Percentiles rank a stretch among this genome's conserved stretches.
Evolutionary conservation across 108 stramenopile genomes (phyloP).

Genomic region (Epipyxis sp.): DNA sequence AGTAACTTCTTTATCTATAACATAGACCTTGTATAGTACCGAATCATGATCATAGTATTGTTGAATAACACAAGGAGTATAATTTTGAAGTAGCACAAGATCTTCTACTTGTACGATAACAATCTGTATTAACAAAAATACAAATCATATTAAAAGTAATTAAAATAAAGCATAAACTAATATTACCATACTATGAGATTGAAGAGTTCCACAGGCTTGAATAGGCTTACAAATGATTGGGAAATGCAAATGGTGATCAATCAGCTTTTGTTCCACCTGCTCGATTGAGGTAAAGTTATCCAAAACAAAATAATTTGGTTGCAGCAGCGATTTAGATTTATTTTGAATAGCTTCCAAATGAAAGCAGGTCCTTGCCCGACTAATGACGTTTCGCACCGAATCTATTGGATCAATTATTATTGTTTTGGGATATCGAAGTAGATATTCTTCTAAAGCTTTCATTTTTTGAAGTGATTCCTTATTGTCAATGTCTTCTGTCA

Average conservation of each 20-base stretch:
- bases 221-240: conserved; percentile 54
- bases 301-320: conserved; percentile 40
- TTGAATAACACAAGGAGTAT: conserved; percentile 45
- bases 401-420: conserved; percentile 42
- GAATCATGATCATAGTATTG: conserved; percentile 46
- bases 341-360: background rate
- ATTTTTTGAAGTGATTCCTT: conserved; percentile 32
- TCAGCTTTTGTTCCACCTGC: background rate
- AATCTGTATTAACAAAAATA: conserved; percentile 12
- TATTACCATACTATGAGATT: background rate
- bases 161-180: conserved; percentile 2
- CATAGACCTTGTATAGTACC: conserved; percentile 44
- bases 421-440: conserved; percentile 26
- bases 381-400: conserved; percentile 39
- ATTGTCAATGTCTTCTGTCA: conserved; percentile 47
- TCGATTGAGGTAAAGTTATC: background rate
- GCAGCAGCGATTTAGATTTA: conserved; percentile 24
- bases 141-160: background rate
- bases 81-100: conserved; percentile 28
- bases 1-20: conserved; percentile 41
- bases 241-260: conserved; percentile 27
- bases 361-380: conserved; percentile 6
- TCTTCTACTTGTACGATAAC: conserved; percentile 36
- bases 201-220: conserved; percentile 43
- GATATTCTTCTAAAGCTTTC: conserved; percentile 38